phyloP scores from a whole-genome alignment of 148 eudicot genomes.

The Talinum fruticosum region DNA sequence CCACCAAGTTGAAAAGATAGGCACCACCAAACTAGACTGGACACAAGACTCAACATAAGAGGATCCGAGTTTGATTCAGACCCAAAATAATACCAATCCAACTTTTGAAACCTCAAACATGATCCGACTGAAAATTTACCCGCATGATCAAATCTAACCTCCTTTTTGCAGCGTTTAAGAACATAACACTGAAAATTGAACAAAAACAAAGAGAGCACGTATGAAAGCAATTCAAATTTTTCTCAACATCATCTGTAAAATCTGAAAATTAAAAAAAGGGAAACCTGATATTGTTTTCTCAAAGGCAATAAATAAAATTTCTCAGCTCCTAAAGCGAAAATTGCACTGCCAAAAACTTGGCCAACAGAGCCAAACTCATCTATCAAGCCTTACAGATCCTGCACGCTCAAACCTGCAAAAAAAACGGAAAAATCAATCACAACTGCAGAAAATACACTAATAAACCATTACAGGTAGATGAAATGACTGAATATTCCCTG shows the following conservation, averaged over 20 bases:
- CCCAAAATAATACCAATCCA: background rate
- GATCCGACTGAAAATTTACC: background rate
- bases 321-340: slow-evolving; percentile 13
- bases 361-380: background rate
- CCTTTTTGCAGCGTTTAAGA: background rate
- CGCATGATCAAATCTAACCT: background rate
- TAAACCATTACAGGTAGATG: background rate
- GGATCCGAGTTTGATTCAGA: background rate
- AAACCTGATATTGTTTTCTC: slow-evolving; percentile 1
- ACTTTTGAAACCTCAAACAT: background rate
- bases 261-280: background rate
- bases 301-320: background rate
- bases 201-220: background rate
- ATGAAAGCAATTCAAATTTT: background rate
- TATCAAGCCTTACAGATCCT: slow-evolving; percentile 30
- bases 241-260: background rate
- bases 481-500: background rate
- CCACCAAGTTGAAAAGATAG: too few relatives aligned
- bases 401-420: slow-evolving; percentile 44
- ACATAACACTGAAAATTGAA: background rate
- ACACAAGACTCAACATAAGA: background rate
- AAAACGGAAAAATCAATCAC: background rate
- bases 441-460: background rate
- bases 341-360: background rate
- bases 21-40: background rate